These are phyloP conservation scores for Tetrahymena elliotti DNA, from an alignment of 73 alveolate genomes.

Conservation along the genomic window DNA sequence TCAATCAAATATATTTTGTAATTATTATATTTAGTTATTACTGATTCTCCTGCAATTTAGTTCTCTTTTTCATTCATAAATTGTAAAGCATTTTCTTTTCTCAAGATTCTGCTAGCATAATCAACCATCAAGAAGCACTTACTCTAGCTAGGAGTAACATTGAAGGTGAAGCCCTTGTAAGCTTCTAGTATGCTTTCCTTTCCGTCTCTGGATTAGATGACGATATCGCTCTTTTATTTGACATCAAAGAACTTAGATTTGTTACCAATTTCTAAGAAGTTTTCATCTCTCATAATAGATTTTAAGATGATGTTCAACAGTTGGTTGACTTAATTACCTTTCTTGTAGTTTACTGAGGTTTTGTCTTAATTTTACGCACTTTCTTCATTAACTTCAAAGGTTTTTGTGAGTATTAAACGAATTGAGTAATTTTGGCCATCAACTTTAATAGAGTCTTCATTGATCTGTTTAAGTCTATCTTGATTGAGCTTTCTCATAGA, in stretches of 20 bases:
- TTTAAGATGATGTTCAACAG: background rate
- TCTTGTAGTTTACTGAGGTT: background rate
- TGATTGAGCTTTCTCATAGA: background rate
- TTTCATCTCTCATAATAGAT: background rate
- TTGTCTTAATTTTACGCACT: background rate
- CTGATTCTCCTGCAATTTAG: constrained; percentile 48
- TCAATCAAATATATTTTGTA: constrained; percentile 63
- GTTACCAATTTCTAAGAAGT: background rate
- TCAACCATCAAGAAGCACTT: background rate
- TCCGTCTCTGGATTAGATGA: background rate
- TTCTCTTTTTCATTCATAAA: background rate
- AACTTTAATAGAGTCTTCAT: background rate
- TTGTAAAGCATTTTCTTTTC: constrained; percentile 8
- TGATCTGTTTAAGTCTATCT: background rate
- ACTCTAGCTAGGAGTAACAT: background rate
- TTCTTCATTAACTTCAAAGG: background rate
- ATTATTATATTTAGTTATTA: constrained; percentile 62
- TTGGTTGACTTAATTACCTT: background rate
- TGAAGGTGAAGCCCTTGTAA: background rate
- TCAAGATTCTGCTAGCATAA: constrained; percentile 17
- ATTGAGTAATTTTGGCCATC: background rate
- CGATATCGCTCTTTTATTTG: background rate
- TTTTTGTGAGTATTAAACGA: background rate
- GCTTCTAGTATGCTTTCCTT: background rate
- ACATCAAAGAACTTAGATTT: background rate